Evolutionary conservation across 352 stramenopile genomes (phyloP).

Genomic region (Hyaloperonospora brassicae): DNA sequence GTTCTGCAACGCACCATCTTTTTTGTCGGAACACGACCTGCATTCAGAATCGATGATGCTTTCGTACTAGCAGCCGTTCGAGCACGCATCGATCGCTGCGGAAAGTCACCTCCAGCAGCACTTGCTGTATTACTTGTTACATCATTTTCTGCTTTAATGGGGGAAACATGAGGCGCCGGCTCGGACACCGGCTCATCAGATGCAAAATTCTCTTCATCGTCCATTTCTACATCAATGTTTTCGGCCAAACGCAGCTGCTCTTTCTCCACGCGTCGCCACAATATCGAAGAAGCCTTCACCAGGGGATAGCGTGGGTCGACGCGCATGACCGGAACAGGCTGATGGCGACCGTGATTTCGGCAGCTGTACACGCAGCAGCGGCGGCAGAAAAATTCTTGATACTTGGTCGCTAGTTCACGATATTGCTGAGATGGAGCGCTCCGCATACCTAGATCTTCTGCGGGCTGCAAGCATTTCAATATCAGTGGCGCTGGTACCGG

Average conservation of each 20-base stretch:
- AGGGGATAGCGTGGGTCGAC: slow-evolving; percentile 48
- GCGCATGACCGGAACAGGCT: slow-evolving; percentile 37
- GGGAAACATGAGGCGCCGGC: slow-evolving; percentile 1
- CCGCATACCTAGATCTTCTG: slow-evolving; percentile 12
- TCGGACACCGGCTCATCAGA: slow-evolving; percentile 10
- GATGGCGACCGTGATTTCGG: slow-evolving; percentile 50
- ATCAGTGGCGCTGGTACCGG: slow-evolving; percentile 21
- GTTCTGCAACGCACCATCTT: slow-evolving; percentile 31
- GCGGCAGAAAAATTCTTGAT: slow-evolving; percentile 61
- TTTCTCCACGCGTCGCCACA: slow-evolving; percentile 27
- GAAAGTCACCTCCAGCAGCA: slow-evolving; percentile 8
- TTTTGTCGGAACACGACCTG: slow-evolving; percentile 25
- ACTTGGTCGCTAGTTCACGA: slow-evolving; percentile 28
- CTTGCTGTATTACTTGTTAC: slow-evolving; percentile 7
- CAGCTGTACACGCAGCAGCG: slow-evolving; percentile 75
- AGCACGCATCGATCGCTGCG: slow-evolving; percentile 36
- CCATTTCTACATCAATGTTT: slow-evolving; percentile 13
- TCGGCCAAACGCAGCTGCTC: slow-evolving; percentile 9
- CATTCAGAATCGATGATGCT: slow-evolving; percentile 32
- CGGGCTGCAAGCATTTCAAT: slow-evolving; percentile 22
- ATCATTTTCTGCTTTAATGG: slow-evolving; percentile 4
- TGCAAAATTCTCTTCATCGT: slow-evolving; percentile 13
- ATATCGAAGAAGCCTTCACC: slow-evolving; percentile 37
- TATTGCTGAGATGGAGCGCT: slow-evolving; percentile 16
- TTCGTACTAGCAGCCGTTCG: slow-evolving; percentile 51